Conservation (phyloP, 176 grass and related monocot species). For the Oryza rufipogon region DNA sequence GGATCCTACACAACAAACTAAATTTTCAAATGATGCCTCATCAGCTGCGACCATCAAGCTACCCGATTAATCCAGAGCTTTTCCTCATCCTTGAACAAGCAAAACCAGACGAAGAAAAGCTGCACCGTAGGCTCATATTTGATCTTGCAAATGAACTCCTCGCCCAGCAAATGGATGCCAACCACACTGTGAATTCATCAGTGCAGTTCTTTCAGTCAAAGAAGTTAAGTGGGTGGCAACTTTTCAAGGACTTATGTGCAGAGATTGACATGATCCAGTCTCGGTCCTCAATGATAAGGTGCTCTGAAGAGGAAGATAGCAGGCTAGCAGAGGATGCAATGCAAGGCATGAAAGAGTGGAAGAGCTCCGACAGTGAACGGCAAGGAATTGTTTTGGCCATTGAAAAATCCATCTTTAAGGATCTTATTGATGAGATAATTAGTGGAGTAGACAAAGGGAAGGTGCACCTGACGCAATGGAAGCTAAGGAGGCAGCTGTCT, state of each 20-base stretch:
- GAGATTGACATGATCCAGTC: slow-evolving; percentile 52
- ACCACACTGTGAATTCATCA: not conserved
- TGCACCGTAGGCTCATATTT: slow-evolving; percentile 66
- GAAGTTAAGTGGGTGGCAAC: slow-evolving; percentile 38
- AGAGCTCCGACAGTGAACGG: slow-evolving; percentile 50
- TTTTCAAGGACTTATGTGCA: slow-evolving; percentile 62
- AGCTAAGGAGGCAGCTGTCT: slow-evolving; percentile 43
- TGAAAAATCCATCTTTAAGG: slow-evolving; percentile 68
- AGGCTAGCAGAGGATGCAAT: slow-evolving; percentile 40
- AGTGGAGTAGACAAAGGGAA: slow-evolving; percentile 18
- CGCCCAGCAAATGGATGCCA: slow-evolving; percentile 46
- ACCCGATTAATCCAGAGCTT: slow-evolving; percentile 57
- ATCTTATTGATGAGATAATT: slow-evolving; percentile 62
- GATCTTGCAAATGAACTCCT: slow-evolving; percentile 68
- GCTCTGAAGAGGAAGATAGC: slow-evolving; percentile 44
- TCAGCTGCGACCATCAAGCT: slow-evolving; percentile 18
- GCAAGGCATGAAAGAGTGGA: slow-evolving; percentile 54
- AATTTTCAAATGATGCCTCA: slow-evolving; percentile 1
- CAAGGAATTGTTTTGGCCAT: slow-evolving; percentile 54
- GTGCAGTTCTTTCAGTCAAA: slow-evolving; percentile 32
- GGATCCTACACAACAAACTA: slow-evolving; percentile 52
- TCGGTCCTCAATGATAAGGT: slow-evolving; percentile 27
- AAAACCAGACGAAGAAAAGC: slow-evolving; percentile 44
- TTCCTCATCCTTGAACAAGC: slow-evolving; percentile 69
- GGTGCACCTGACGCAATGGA: slow-evolving; percentile 35